These are phyloP conservation scores for Aspergillus glaucus DNA, from an alignment of 2,329 filamentous ascomycete species.

Conservation along the genomic window DNA sequence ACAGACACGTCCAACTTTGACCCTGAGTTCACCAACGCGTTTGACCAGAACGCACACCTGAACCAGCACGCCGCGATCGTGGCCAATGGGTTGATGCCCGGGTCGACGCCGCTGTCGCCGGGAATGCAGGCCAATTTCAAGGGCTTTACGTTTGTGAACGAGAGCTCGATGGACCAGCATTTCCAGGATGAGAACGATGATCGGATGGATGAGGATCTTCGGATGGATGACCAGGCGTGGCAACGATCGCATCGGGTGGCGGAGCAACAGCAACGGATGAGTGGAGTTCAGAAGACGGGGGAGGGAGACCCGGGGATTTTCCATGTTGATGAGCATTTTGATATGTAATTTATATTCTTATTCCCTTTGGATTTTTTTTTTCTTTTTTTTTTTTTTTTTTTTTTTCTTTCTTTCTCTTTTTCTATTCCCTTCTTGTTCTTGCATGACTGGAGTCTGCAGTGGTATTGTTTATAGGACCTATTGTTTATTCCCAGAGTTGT, in stretches of 20 bases:
- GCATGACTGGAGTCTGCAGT: conserved; percentile 36
- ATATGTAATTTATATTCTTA: conserved; percentile 31
- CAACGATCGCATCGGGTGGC: conserved; percentile 27
- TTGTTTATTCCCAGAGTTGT: not conserved
- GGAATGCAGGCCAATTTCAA: conserved; percentile 98
- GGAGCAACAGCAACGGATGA: conserved; percentile 37
- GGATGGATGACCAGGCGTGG: conserved; percentile 31
- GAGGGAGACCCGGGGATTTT: conserved; percentile 38
- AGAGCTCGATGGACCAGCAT: conserved; percentile 75
- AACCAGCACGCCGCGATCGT: conserved; percentile 86
- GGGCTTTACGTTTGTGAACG: conserved; percentile 98
- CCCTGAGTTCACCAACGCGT: conserved; percentile 92
- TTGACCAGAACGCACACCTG: conserved; percentile 78
- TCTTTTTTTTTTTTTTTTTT: conserved; percentile 18
- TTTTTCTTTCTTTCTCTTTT: conserved; percentile 6
- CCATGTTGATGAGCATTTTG: conserved; percentile 40
- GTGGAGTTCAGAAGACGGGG: conserved; percentile 35
- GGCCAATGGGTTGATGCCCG: conserved; percentile 71
- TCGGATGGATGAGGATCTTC: conserved; percentile 38
- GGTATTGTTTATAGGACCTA: conserved; percentile 15
- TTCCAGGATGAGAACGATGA: conserved; percentile 31
- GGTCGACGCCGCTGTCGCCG: conserved; percentile 86
- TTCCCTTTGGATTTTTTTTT: too few species aligned
- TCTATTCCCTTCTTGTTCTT: conserved; percentile 16
- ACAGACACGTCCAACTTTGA: conserved; percentile 98